phyloP scores from a whole-genome alignment of 345 rosid species.

The Populus deltoides region DNA sequence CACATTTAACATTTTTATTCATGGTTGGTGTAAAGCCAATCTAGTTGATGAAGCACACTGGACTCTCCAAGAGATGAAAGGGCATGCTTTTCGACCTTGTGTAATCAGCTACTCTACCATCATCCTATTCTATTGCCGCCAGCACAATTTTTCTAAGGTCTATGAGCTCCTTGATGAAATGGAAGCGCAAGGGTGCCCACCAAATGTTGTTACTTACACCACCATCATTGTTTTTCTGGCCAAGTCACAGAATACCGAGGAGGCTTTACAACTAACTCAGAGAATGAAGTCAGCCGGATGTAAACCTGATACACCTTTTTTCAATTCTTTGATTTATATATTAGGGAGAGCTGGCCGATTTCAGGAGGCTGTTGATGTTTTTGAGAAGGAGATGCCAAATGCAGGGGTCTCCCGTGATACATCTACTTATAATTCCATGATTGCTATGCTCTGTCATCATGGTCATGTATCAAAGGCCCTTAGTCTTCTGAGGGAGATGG shows the following conservation, averaged over 20 bases:
- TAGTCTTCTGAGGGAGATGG: constrained; percentile 53
- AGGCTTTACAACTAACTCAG: constrained; percentile 48
- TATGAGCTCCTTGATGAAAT: constrained; percentile 65
- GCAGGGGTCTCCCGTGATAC: constrained; percentile 41
- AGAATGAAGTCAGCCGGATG: constrained; percentile 55
- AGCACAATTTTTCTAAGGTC: constrained; percentile 42
- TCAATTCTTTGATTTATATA: constrained; percentile 69
- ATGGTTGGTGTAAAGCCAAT: constrained; percentile 85
- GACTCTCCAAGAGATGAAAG: constrained; percentile 91
- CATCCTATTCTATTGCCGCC: constrained; percentile 53
- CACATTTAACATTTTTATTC: constrained; percentile 76
- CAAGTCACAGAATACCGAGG: constrained; percentile 49
- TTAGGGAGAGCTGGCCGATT: constrained; percentile 58
- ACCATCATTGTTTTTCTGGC: constrained; percentile 60
- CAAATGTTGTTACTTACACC: constrained; percentile 70
- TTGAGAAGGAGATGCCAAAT: constrained; percentile 56
- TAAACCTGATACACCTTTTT: constrained; percentile 52
- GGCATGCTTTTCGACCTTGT: constrained; percentile 56
- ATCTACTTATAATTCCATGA: constrained; percentile 75
- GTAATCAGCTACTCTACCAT: constrained; percentile 76
- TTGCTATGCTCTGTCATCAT: constrained; percentile 68
- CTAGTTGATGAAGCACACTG: constrained; percentile 78
- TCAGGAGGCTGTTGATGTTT: constrained; percentile 52
- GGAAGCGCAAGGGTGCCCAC: constrained; percentile 55
- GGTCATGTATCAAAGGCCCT: constrained; percentile 45